Base-by-base conservation (phyloP, 2,329 filamentous ascomycete species). In the Knoxdaviesia proteae region DNA sequence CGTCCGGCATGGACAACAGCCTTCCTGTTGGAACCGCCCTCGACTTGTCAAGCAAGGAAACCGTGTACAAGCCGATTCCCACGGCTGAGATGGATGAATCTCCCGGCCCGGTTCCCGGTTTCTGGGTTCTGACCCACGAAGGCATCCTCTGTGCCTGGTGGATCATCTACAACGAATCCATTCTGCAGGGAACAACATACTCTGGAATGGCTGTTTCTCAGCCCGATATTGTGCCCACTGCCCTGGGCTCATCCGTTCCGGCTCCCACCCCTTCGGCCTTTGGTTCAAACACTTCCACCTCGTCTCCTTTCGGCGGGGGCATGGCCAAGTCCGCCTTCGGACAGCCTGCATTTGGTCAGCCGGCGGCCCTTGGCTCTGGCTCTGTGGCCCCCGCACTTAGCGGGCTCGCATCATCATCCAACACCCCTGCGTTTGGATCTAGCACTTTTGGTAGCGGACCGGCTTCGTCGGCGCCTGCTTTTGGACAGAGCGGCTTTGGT, bases 61-160 rank as follows among this genome's bases (percentile, higher is more conserved):
- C 74, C 50, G 81, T 94, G 2, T 67, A 74, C 47, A 77, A 79
- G 49, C 87, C 87, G 1, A 80, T 93, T 45, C 74, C 74, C 20
- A 69, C 74, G 1, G 75, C 73, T 47, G 80, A 93, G 53, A 74
- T 92, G 39, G 71, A 80, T 33, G 72, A 87, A 52, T 92, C 86
- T 5, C 69, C 78, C 0, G 77, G 74, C 1, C 88, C 90, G 8
- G 61, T 96, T 6, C 90, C 90, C 5, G 84, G 78, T 7, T 66
- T 94, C 37, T 79, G 90, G 68, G 69, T 84, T 32, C 64, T 98
- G 10, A 96, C 92, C 46, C 79, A 94, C 49, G 84, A 94, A 53
- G 90, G 90, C 48, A 62, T 93, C 7, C 64, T 98, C 10, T 76
- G 74, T 39, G 71, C 77, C 8, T 98, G 88, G 86, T 94, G 88